Conservation (phyloP, 2,329 filamentous ascomycete species). For the Diaporthe sp. region DNA sequence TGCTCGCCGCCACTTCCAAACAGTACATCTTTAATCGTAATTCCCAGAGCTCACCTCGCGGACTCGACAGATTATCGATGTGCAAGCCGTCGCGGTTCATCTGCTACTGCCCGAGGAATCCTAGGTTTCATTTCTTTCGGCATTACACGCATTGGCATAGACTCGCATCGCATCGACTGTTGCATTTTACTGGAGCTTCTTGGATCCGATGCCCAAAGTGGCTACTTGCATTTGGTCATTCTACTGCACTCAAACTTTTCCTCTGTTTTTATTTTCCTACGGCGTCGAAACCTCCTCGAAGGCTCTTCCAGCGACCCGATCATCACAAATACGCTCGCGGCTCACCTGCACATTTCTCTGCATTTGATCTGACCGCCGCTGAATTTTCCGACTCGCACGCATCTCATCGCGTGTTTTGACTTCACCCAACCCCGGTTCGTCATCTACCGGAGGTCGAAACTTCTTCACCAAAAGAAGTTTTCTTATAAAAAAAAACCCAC, state of each 20-base stretch:
- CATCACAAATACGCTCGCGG: constrained; percentile 8
- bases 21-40: constrained; percentile 34
- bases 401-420: constrained; percentile 13
- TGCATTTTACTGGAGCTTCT: constrained; percentile 40
- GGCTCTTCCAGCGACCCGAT: constrained; percentile 16
- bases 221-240: constrained; percentile 34
- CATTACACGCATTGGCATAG: constrained; percentile 45
- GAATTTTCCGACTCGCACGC: constrained; percentile 23
- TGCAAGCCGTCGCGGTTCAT: constrained; percentile 20
- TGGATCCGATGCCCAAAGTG: constrained; percentile 39
- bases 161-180: constrained; percentile 39
- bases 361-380: constrained; percentile 11
- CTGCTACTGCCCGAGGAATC: constrained; percentile 31
- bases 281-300: constrained; percentile 18
- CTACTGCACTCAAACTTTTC: constrained; percentile 20
- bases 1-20: constrained; percentile 27
- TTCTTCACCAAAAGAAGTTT: constrained; percentile 26
- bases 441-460: constrained; percentile 28
- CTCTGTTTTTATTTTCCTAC: constrained; percentile 20
- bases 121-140: constrained; percentile 37
- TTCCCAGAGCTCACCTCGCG: constrained; percentile 29
- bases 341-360: constrained; percentile 24
- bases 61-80: constrained; percentile 26
- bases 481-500: neutral
- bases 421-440: constrained; percentile 26